phyloP scores from a whole-genome alignment of 1,284 basidiomycete genomes.

The Leccinum holopus region DNA sequence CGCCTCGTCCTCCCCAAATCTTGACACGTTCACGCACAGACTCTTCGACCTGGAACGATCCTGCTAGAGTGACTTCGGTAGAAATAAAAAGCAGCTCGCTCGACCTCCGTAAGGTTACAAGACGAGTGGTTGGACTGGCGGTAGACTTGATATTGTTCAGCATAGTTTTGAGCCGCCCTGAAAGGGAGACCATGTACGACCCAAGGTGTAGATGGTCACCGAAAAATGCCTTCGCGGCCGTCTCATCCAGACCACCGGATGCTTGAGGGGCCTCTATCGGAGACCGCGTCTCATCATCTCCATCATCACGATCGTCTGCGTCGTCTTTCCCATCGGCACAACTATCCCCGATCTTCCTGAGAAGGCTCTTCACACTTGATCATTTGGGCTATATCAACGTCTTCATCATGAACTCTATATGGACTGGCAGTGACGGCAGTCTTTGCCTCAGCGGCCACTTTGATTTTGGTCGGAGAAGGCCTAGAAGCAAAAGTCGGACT shows the following conservation, averaged over 20 bases:
- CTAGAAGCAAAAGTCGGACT: constrained; percentile 42
- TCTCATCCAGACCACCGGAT: constrained; percentile 67
- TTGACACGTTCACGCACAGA: constrained; percentile 93
- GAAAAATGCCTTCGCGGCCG: constrained; percentile 77
- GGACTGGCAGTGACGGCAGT: constrained; percentile 54
- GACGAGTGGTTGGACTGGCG: constrained; percentile 76
- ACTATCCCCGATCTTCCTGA: constrained; percentile 44
- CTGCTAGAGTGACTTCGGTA: constrained; percentile 95
- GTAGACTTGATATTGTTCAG: constrained; percentile 85
- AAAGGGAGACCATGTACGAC: constrained; percentile 86
- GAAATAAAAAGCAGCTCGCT: constrained; percentile 95
- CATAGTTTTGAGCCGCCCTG: constrained; percentile 86
- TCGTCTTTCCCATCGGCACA: constrained; percentile 45
- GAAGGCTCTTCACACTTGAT: constrained; percentile 59
- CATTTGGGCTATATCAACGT: constrained; percentile 68
- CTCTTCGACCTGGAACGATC: constrained; percentile 90
- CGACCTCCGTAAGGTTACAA: constrained; percentile 91
- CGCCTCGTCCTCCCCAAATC: constrained; percentile 79
- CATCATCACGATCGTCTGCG: constrained; percentile 48
- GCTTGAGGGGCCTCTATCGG: constrained; percentile 39
- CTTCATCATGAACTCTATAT: constrained; percentile 63
- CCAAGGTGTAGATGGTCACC: constrained; percentile 84
- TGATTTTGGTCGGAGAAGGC: constrained; percentile 57
- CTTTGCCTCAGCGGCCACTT: constrained; percentile 61
- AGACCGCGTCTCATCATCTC: constrained; percentile 39